Evolutionary conservation across 1,139 yeast species (phyloP), one percentile per base, ranked within the genome.

Genomic region (Diutina siamensis): DNA sequence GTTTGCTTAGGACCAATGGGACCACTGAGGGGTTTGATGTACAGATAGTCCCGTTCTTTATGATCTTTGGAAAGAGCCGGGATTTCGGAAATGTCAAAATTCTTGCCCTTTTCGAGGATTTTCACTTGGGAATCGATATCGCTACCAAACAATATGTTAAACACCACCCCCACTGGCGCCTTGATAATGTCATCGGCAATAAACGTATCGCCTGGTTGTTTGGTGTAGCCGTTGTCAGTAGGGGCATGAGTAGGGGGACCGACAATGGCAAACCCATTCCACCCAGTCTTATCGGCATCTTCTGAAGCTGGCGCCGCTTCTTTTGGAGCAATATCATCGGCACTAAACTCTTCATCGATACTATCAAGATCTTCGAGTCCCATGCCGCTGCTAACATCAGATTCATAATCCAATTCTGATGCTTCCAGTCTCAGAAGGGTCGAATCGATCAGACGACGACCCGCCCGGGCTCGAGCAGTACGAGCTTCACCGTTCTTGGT

Each of bases 1-100:
- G 98, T 89, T 58, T 89, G 96, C 57, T 89, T 92, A 5, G 98
- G 98, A 0, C 98, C 98, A 48, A 94, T 78, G 0, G 96, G 78
- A 1, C 83, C 89, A 48, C 71, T 69, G 50, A 94, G 68, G 3
- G 96, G 97, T 60, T 89, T 89, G 44, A 70, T 72, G 59, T 89
- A 94, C 4, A 74, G 71, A 58, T 82, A 89, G 40, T 71, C 67
- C 50, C 99, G 74, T 45, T 62, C 63, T 44, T 62, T 64, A 8
- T 55, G 56, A 27, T 57, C 57, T 5, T 54, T 51, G 8, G 57
- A 52, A 27, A 71, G 50, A 8, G 53, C 59, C 1, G 80, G 72
- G 46, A 88, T 72, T 12, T 31, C 35, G 9, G 76, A 64, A 12
- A 89, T 72, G 47, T 85, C 86, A 48, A 72, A 68, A 61, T 86